phyloP scores from a whole-genome alignment of 192 early-diverging fungal species.

The Phycomyces nitens region DNA sequence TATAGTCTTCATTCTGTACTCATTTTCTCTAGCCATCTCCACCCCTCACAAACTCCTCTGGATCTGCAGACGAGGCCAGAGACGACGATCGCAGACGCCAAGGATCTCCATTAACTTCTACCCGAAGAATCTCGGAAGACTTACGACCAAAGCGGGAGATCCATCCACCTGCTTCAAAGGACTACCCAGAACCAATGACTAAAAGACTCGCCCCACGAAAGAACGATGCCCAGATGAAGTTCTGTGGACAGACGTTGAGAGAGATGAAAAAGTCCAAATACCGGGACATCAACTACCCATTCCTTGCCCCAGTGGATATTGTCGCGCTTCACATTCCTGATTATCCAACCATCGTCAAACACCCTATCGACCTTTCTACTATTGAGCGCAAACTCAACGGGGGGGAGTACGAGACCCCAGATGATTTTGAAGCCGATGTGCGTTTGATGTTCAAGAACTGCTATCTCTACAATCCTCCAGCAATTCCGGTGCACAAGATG shows the following conservation, averaged over 20 bases:
- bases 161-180: constrained; percentile 56
- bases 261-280: constrained; percentile 70
- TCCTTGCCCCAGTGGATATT: constrained; percentile 83
- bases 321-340: constrained; percentile 82
- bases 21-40: no score
- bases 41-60: no score
- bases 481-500: constrained; percentile 64
- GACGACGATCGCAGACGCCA: no score
- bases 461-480: constrained; percentile 73
- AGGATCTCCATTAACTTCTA: no score
- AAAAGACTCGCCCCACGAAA: constrained; percentile 34
- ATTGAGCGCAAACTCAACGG: constrained; percentile 67
- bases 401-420: constrained; percentile 56
- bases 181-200: constrained; percentile 41
- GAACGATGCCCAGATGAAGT: constrained; percentile 58
- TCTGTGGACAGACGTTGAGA: constrained; percentile 56
- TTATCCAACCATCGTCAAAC: constrained; percentile 80
- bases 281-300: constrained; percentile 67
- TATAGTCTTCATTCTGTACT: no score
- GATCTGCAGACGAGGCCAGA: no score
- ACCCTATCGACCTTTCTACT: constrained; percentile 88
- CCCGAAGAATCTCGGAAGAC: constrained; percentile 41
- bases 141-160: constrained; percentile 65
- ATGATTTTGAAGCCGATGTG: constrained; percentile 74
- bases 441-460: constrained; percentile 86